Evolutionary conservation across 2,329 filamentous ascomycete genomes (phyloP).

Genomic region (Fusarium sp.): DNA sequence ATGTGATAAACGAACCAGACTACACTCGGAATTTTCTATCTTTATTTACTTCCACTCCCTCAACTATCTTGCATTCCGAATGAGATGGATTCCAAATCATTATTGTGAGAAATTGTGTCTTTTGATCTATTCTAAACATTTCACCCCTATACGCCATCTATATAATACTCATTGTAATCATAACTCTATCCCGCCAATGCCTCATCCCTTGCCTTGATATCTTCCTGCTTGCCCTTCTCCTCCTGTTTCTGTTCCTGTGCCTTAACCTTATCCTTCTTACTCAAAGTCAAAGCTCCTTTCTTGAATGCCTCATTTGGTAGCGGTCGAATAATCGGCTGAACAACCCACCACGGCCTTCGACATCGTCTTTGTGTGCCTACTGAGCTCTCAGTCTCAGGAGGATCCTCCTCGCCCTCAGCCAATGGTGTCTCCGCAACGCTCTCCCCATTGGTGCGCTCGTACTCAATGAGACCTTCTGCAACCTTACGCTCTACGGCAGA

Average conservation of each 20-base stretch:
- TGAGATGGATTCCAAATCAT: neutral
- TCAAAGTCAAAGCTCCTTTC: constrained; percentile 79
- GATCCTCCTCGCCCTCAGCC: constrained; percentile 49
- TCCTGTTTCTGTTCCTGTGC: constrained; percentile 43
- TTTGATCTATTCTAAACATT: constrained; percentile 1
- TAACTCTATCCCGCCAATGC: constrained; percentile 42
- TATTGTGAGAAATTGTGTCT: neutral
- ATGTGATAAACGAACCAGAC: too few relatives aligned
- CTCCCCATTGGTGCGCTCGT: constrained; percentile 63
- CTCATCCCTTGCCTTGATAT: constrained; percentile 43
- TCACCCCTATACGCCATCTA: constrained; percentile 31
- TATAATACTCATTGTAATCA: constrained; percentile 7
- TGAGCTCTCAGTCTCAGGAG: constrained; percentile 67
- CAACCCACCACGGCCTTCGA: constrained; percentile 85
- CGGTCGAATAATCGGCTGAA: constrained; percentile 87
- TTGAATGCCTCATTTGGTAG: constrained; percentile 88
- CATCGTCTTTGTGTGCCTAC: constrained; percentile 77
- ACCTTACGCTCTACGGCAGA: constrained; percentile 80
- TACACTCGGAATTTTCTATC: too few relatives aligned
- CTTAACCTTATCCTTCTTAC: constrained; percentile 73
- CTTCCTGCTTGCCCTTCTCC: constrained; percentile 39
- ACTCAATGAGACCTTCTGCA: constrained; percentile 77
- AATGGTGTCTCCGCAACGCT: constrained; percentile 57
- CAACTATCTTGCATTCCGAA: accelerated
- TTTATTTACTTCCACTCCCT: neutral